phyloP scores from a whole-genome alignment of 2,329 filamentous ascomycete genomes.

The Metarhizium humberi region DNA sequence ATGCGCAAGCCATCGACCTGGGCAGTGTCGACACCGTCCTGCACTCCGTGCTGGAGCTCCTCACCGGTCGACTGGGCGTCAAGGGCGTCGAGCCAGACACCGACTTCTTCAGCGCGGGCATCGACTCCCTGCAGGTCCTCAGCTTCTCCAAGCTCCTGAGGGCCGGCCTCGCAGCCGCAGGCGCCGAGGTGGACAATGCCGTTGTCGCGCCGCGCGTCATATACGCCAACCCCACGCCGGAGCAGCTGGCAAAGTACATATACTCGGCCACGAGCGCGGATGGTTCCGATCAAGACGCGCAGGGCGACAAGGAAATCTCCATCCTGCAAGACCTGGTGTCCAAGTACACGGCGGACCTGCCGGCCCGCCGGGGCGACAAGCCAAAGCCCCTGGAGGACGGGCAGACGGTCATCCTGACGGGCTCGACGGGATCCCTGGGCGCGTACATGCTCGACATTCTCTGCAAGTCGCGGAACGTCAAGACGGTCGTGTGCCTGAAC shows the following conservation, averaged over 20 bases:
- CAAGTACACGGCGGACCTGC: constrained; percentile 21
- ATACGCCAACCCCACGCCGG: constrained; percentile 20
- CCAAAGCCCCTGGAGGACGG: constrained; percentile 16
- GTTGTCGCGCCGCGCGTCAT: constrained; percentile 15
- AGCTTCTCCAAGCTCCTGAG: constrained; percentile 11
- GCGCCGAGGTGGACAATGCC: constrained; percentile 6
- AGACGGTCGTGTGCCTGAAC: constrained; percentile 17
- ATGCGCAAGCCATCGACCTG: constrained; percentile 9
- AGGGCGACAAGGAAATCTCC: background rate
- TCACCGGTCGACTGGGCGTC: constrained; percentile 9
- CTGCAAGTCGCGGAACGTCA: constrained; percentile 13
- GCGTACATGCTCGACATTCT: constrained; percentile 52
- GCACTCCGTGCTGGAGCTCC: constrained; percentile 13
- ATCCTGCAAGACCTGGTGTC: constrained; percentile 11
- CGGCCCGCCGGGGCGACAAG: constrained; percentile 10
- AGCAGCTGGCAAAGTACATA: constrained; percentile 13
- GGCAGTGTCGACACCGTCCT: constrained; percentile 13
- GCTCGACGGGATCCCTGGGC: constrained; percentile 81
- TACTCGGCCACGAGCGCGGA: background rate
- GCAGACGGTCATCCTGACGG: constrained; percentile 68
- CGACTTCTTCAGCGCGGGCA: constrained; percentile 28
- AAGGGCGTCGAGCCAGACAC: constrained; percentile 13
- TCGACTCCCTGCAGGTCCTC: constrained; percentile 31
- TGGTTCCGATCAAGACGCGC: constrained; percentile 1
- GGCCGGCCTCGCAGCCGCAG: constrained; percentile 11